Conservation (phyloP, 2,329 filamentous ascomycete species). For the Claviceps purpurea region DNA sequence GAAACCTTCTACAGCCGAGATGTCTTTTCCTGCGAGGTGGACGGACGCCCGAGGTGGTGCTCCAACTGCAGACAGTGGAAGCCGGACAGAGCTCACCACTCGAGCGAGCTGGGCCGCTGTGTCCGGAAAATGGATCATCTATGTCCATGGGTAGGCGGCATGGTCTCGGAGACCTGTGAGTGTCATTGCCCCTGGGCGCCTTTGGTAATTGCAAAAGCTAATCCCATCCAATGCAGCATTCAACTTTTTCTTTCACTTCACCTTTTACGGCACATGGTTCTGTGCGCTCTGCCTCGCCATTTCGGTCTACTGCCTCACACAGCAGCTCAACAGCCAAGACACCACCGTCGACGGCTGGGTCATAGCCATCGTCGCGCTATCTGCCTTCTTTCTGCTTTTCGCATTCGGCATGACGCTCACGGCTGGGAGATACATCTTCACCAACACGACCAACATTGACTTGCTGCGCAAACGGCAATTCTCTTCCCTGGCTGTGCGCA, state of each 20-base stretch:
- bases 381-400: constrained; percentile 69
- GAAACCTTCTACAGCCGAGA: constrained; percentile 72
- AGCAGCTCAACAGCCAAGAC: constrained; percentile 30
- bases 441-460: constrained; percentile 79
- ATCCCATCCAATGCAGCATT: constrained; percentile 36
- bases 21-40: constrained; percentile 68
- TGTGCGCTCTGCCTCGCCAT: constrained; percentile 51
- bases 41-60: constrained; percentile 82
- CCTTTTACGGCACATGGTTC: constrained; percentile 56
- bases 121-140: constrained; percentile 90
- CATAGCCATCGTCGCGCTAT: constrained; percentile 52
- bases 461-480: constrained; percentile 49
- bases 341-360: constrained; percentile 41
- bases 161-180: constrained; percentile 67
- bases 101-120: constrained; percentile 66
- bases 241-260: constrained; percentile 89
- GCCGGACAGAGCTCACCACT: constrained; percentile 77
- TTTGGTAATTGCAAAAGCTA: too few relatives aligned
- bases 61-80: constrained; percentile 77
- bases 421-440: constrained; percentile 53
- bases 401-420: constrained; percentile 62
- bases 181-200: constrained; percentile 1
- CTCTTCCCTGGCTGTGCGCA: constrained; percentile 61
- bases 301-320: constrained; percentile 48
- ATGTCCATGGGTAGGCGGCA: constrained; percentile 92